Base-by-base conservation (phyloP, 192 early-diverging fungal genomes). In the Coemansia sp. region DNA sequence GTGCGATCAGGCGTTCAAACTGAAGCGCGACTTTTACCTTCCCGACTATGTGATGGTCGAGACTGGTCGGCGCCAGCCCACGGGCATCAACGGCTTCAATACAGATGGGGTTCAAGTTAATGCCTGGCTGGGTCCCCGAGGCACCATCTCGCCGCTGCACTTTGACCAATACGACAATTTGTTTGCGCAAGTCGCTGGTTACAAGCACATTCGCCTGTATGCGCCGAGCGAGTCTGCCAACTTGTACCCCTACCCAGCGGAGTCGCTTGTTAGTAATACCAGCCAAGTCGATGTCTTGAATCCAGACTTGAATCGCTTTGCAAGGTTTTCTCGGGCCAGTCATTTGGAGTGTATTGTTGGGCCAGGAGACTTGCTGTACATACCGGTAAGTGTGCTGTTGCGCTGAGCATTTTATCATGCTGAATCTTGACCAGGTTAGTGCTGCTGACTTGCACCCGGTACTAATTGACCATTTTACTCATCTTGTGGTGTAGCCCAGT, bases 131-230 rank as follows among this genome's bases (percentile, higher is more conserved):
- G 93, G 93, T 2, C 93, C 93, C 1, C 29, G 40, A 14, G 80
- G 82, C 2, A 95, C 93, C 0, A 71, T 93, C 0, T 91, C 93
- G 5, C 91, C 93, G 0, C 69, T 93, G 56, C 93, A 95, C 51
- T 83, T 81, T 4, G 93, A 95, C 49, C 81, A 81, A 3, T 82
- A 86, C 47, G 78, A 92, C 43, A 95, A 95, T 49, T 49, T 93
- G 30, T 81, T 93, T 54, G 86, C 84, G 1, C 93, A 95, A 67
- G 86, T 92, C 2, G 86, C 88, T 8, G 93, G 93, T 0, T 62
- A 57, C 49, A 95, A 95, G 47, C 88, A 90, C 49, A 56, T 95
- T 32, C 68, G 83, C 18, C 64, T 93, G 14, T 90, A 88, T 56
- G 25, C 78, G 3, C 91, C 90, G 2, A 35, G 43, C 7, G 78